Base-by-base conservation (phyloP, 1,284 basidiomycete genomes). In the Volvariella surrecta region DNA sequence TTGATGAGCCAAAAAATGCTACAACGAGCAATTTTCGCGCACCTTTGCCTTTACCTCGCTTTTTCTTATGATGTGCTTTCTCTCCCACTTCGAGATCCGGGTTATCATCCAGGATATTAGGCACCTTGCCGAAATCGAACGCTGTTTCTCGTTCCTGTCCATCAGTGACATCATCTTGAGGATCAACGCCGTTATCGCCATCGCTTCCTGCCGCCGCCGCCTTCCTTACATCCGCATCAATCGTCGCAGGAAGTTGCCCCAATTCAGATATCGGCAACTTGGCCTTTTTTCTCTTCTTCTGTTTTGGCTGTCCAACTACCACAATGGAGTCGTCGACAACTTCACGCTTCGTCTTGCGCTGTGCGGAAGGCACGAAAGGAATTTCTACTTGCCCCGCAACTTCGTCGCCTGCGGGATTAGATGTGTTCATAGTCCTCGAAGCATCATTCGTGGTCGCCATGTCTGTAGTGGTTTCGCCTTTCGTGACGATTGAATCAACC, bases 21-120 rank as follows among this genome's bases (percentile, higher is more conserved):
- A n/a, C n/a, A n/a, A n/a, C n/a, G n/a, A 42, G 39, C 38, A 32
- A 37, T 39, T 31, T 19, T 22, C 16, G 52, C 70, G 34, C 52
- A 79, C 77, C 73, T 62, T 71, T 59, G n/a, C 43, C 51, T 24
- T 37, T 37, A 31, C 18, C 67, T 39, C 62, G 66, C 49, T 67
- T 64, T 55, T 67, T 77, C 52, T 66, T 65, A 49, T 66, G 70
- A 76, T 57, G 69, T 74, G 50, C 64, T 66, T 52, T 58, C 35
- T 62, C 56, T 43, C 67, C 66, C 15, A 35, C 40, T 45, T 68
- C 63, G 21, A 51, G 50, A 40, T 69, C 64, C 10, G 70, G 68
- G 38, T 68, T 67, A 48, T 76, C 73, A 54, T 95, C 92, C 48
- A 95, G 64, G 44, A 93, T 75, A 57, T 90, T 91, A 8, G 85